Evolutionary conservation across 2,329 filamentous ascomycete species (phyloP), one percentile per base, ranked within the genome.

Genomic region (Exophiala sideris): DNA sequence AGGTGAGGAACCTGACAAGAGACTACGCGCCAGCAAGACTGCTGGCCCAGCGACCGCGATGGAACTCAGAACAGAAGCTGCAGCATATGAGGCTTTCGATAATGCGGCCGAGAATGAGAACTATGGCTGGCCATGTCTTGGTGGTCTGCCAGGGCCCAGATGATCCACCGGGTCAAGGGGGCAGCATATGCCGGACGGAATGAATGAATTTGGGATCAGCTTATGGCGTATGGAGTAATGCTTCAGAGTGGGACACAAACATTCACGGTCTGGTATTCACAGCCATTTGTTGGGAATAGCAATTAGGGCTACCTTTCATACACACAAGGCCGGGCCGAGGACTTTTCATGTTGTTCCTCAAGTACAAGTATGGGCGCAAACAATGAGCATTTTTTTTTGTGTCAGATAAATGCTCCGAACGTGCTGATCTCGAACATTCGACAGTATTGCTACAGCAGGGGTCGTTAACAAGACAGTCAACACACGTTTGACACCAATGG

Each of bases 121-220:
- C 5, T 59, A 21, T 21, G 57, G 57, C 21, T 60, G 57, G 57
- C 54, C 57, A 35, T 54, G 57, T 10, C 33, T 60, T 9, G 57
- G 57, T 34, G n/a, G 39, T n/a, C 48, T 49, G 29, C 41, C 49
- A 8, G 20, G 8, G n/a, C 24, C 32, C 16, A 45, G 39, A 18
- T 45, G 49, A 33, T 48, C n/a, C 32, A 45, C 32, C 14, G 10
- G 6, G 4, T 24, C 14, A 18, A 14, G 9, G 29, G 29, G 33
- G 10, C 20, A 33, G 7, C 12, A 42, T 11, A 41, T n/a, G 10
- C 9, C 20, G 18, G 24, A 29, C 24, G 18, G 7, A 32, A 14
- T 12, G 35, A 38, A 12, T 11, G 35, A 16, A 38, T 3, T 38
- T 3, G 3, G 35, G 35, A 38, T 29, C 24, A 29, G 24, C 1